A percentile compares a stretch with the other conserved stretches of the same genome.
phyloP scores from a whole-genome alignment of 495 filamentous ascomycete genomes.

The Lepidopterella palustris region DNA sequence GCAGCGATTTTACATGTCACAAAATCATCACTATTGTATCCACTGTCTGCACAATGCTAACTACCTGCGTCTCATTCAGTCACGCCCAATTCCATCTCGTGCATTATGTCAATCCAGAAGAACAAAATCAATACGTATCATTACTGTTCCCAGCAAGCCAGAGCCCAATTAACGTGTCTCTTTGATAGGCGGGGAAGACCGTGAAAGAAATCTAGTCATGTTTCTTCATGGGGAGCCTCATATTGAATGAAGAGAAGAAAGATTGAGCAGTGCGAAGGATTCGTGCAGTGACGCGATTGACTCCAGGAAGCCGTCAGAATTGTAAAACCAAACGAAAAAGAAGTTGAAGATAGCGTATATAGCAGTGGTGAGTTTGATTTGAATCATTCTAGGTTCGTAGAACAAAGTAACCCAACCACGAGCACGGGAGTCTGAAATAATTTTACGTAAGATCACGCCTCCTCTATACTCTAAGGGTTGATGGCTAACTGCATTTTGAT shows the following conservation, averaged over 20 bases:
- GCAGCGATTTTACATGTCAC: slow-evolving; percentile 1
- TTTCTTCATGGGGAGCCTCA: slow-evolving; percentile 9
- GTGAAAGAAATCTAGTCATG: not conserved
- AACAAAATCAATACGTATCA: slow-evolving; percentile 6
- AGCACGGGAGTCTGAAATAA: slow-evolving; percentile 11
- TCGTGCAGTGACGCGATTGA: slow-evolving; percentile 8
- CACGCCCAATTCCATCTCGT: slow-evolving; percentile 5
- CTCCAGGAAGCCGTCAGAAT: slow-evolving; percentile 7
- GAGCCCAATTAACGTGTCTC: not conserved
- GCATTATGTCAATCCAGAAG: slow-evolving; percentile 10
- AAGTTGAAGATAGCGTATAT: slow-evolving; percentile 14
- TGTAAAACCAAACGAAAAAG: slow-evolving; percentile 8
- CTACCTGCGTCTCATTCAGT: not conserved
- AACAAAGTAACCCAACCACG: not conserved
- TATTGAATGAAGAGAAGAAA: slow-evolving; percentile 13
- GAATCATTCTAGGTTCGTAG: slow-evolving; percentile 3
- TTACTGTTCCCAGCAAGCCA: not conserved
- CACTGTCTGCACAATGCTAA: not conserved
- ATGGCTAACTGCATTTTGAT: not conserved
- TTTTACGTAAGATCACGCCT: slow-evolving; percentile 10
- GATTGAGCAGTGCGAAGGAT: slow-evolving; percentile 7
- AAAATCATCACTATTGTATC: slow-evolving; percentile 8
- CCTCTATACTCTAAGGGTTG: not conserved
- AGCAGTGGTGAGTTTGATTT: slow-evolving; percentile 7
- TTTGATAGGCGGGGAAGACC: too few species aligned